These are phyloP conservation scores for Zymoseptoria tritici DNA, from an alignment of 2,329 filamentous ascomycete species.

Conservation along the genomic window DNA sequence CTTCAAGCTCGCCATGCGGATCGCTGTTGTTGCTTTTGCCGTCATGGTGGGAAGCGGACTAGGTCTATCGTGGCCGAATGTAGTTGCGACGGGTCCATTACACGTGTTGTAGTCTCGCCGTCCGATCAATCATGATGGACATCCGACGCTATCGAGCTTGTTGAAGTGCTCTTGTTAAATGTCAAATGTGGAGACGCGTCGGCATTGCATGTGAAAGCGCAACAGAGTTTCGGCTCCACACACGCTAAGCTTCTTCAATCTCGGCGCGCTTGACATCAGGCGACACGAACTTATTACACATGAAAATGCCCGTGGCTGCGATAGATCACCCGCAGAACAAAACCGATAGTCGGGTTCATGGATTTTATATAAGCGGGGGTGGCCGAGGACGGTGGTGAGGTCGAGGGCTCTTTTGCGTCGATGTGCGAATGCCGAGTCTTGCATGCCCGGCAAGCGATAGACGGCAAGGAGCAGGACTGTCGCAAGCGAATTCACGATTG, in stretches of 20 bases:
- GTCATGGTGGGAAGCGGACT: neutral
- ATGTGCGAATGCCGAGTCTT: no score
- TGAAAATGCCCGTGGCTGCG: neutral
- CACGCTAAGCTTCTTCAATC: neutral
- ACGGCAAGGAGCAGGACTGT: neutral
- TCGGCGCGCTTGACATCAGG: neutral
- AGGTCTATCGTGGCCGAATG: no score
- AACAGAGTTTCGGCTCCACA: neutral
- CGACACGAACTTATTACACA: neutral
- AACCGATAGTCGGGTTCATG: neutral
- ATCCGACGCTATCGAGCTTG: neutral
- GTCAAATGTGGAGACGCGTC: neutral
- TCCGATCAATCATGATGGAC: neutral
- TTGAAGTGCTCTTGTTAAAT: neutral
- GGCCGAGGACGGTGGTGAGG: neutral
- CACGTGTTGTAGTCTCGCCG: neutral
- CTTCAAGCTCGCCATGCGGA: conserved; percentile 36
- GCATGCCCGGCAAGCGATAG: no score
- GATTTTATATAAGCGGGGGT: neutral
- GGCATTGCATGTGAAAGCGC: neutral
- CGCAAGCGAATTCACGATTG: neutral
- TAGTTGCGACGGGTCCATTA: no score
- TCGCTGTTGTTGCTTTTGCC: conserved; percentile 1
- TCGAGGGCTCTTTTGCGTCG: no score
- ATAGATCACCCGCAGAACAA: neutral